Base-by-base conservation (phyloP, 805 yeast species). In the Starmerella gropengiesseri region DNA sequence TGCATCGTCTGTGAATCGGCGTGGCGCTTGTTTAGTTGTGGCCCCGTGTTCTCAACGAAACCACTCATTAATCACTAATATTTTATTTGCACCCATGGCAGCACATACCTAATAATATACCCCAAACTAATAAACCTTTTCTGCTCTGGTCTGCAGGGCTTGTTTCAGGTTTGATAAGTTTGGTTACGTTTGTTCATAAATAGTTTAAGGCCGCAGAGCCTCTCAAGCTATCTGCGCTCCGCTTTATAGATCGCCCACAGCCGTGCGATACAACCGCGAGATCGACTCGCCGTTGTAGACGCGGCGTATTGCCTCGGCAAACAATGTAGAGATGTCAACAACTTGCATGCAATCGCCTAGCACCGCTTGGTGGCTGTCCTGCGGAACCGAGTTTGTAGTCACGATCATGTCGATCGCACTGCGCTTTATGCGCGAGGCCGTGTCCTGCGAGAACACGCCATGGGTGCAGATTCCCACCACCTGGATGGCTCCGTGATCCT, bases 281-380 rank as follows among this genome's bases (percentile, higher is more conserved):
- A 91, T 94, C 13, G 89, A 77, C 66, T 91, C 99, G 52, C 99
- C 99, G 54, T 91, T 91, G 62, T 91, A 94, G 39, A 91, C 89
- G 61, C 99, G 73, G 60, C 99, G 72, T 34, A 91, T 85, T 2
- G 96, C 89, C 63, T 91, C 99, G 14, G 93, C 95, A 54, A 91
- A 81, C 16, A 91, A 74, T 45, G 81, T 69, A 8, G 94, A 77
- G 7, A 91, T 91, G 54, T 91, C 98, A 54, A 91, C 67, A 8
- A 89, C 84, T 54, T 80, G 87, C 22, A 85, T 68, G 57, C 73
- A 71, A 39, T 71, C 74, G 11, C 82, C 84, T 14, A 77, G 58
- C 33, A 49, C 57, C 30, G 62, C 61, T n/a, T 63, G 59, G 51
- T 81, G 75, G 18, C 69, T 72, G 5, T 67, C 68, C 61, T 89